These are phyloP conservation scores for Baorangia bicolor DNA, from an alignment of 768 basidiomycete genomes.

Conservation along the genomic window DNA sequence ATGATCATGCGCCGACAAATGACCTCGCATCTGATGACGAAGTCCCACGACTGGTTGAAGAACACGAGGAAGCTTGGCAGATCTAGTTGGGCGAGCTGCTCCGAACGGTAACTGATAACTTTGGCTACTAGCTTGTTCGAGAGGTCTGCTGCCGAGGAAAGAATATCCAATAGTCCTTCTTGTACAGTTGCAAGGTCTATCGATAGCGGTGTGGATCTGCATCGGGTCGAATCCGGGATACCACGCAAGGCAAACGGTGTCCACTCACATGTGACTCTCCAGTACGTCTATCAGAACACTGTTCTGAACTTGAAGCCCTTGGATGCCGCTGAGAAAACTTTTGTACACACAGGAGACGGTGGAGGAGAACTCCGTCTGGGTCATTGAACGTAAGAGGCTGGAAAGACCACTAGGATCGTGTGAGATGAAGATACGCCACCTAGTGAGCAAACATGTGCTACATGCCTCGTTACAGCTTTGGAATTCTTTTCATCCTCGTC, in stretches of 20 bases:
- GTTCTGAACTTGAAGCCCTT: constrained; percentile 65
- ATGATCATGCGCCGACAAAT: constrained; percentile 91
- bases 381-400: constrained; percentile 61
- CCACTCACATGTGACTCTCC: constrained; percentile 44
- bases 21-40: constrained; percentile 85
- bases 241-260: neutral
- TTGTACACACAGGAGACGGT: constrained; percentile 62
- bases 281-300: constrained; percentile 56
- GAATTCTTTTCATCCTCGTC: constrained; percentile 48
- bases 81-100: constrained; percentile 73
- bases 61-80: constrained; percentile 75
- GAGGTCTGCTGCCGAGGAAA: constrained; percentile 80
- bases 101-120: constrained; percentile 71
- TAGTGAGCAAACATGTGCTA: neutral
- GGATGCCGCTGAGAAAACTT: constrained; percentile 60
- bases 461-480: constrained; percentile 31
- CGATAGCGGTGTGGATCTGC: constrained; percentile 40
- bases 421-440: constrained; percentile 1
- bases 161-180: constrained; percentile 72
- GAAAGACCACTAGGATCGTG: constrained; percentile 37
- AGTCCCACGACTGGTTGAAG: constrained; percentile 86
- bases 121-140: constrained; percentile 81
- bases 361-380: constrained; percentile 63
- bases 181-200: constrained; percentile 46
- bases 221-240: neutral